Conservation (phyloP, 2,329 filamentous ascomycete genomes). For the Clonostachys rosea region DNA sequence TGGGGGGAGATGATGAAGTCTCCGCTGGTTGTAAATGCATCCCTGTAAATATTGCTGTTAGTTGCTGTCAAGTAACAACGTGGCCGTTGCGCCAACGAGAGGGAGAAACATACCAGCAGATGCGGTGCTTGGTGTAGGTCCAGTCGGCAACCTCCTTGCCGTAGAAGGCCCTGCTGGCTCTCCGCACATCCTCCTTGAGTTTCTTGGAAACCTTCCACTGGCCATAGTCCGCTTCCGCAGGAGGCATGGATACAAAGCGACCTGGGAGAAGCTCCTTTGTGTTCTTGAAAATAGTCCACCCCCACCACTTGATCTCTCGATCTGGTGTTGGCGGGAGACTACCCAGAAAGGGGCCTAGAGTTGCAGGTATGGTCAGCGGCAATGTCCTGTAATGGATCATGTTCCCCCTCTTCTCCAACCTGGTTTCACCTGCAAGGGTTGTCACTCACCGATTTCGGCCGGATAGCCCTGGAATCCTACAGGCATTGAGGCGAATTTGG, state of each 20-base stretch:
- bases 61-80: neutral
- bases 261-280: conserved; percentile 46
- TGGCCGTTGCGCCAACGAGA: neutral
- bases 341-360: conserved; percentile 49
- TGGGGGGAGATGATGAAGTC: conserved; percentile 62
- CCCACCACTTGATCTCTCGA: conserved; percentile 56
- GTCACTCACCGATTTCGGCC: conserved; percentile 19
- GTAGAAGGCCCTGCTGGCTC: conserved; percentile 54
- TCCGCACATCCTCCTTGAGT: conserved; percentile 54
- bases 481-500: conserved; percentile 43
- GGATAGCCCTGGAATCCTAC: conserved; percentile 36
- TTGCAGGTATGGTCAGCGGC: neutral
- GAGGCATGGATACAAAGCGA: conserved; percentile 51
- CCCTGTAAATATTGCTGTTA: conserved; percentile 37
- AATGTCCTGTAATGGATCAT: neutral
- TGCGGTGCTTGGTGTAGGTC: conserved; percentile 57
- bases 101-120: conserved; percentile 54
- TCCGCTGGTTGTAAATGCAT: conserved; percentile 56
- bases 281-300: conserved; percentile 54
- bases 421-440: neutral
- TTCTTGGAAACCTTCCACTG: conserved; percentile 56
- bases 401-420: neutral
- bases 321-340: conserved; percentile 49
- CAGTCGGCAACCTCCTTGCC: conserved; percentile 49
- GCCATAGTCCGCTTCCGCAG: conserved; percentile 48